These are phyloP conservation scores for Fusarium sp. DNA, from an alignment of 2,329 filamentous ascomycete species.

Conservation along the genomic window DNA sequence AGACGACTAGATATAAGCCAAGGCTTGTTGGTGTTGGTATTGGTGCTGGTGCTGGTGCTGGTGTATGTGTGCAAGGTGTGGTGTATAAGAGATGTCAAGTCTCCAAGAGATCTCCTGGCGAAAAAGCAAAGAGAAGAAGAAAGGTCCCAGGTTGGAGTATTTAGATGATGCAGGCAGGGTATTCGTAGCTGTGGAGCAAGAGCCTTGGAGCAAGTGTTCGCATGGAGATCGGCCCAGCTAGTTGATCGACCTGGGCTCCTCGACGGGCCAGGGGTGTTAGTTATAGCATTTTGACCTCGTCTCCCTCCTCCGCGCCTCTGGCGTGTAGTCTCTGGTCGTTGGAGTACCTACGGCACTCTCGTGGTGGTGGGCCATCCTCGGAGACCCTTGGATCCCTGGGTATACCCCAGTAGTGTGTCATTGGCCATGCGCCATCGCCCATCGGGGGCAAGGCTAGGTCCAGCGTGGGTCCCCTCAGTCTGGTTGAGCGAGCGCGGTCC, in stretches of 20 bases:
- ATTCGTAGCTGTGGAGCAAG: conserved; percentile 41
- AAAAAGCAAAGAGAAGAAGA: conserved; percentile 15
- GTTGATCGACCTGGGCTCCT: conserved; percentile 37
- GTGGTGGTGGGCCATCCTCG: conserved; percentile 1
- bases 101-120: conserved; percentile 9
- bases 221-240: conserved; percentile 45
- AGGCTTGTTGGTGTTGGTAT: conserved; percentile 9
- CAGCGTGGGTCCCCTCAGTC: conserved; percentile 21
- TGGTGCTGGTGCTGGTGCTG: background rate
- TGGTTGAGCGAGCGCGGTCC: conserved; percentile 33
- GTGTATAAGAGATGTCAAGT: background rate
- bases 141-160: conserved; percentile 32
- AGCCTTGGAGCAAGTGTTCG: conserved; percentile 43
- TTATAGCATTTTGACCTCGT: conserved; percentile 27
- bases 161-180: conserved; percentile 35
- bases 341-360: background rate
- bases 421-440: conserved; percentile 8
- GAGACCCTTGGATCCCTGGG: conserved; percentile 20
- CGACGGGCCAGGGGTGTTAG: conserved; percentile 35
- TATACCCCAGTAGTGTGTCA: conserved; percentile 13
- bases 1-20: conserved; percentile 24
- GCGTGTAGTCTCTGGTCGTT: conserved; percentile 10
- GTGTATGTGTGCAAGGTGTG: background rate
- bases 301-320: conserved; percentile 30
- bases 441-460: conserved; percentile 11